Percentiles rank a stretch among this genome's conserved stretches.
Conservation (phyloP, 2,329 filamentous ascomycete genomes). For the Paraconiothyrium sp. region DNA sequence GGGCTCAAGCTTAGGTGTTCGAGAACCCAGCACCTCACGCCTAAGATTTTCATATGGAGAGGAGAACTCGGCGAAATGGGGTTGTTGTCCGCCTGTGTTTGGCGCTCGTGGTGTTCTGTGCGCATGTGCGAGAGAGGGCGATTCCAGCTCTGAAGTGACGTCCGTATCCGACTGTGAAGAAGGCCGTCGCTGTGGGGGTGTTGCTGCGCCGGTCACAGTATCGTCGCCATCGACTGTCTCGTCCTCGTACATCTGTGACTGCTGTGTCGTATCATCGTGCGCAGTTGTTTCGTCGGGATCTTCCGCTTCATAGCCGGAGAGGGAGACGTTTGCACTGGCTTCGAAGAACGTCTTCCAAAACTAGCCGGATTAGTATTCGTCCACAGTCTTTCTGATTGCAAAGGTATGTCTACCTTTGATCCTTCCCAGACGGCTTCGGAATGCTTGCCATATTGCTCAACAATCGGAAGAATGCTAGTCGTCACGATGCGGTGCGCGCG, state of each 20-base stretch:
- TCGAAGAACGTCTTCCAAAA: conserved; percentile 99
- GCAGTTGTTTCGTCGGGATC: conserved; percentile 66
- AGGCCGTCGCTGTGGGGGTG: conserved; percentile 48
- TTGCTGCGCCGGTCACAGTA: conserved; percentile 53
- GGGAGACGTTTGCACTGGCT: conserved; percentile 94
- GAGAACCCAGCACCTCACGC: conserved; percentile 65
- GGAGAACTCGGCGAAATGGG: conserved; percentile 70
- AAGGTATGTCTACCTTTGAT: conserved; percentile 72
- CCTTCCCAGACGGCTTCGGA: conserved; percentile 96
- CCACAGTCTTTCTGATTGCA: background rate
- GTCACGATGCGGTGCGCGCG: conserved; percentile 96
- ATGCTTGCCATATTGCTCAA: conserved; percentile 94
- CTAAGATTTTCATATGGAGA: conserved; percentile 81
- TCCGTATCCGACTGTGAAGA: conserved; percentile 49
- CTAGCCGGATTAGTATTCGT: conserved; percentile 55
- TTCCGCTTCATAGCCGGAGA: conserved; percentile 91
- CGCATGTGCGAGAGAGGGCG: conserved; percentile 58
- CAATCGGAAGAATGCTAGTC: conserved; percentile 87
- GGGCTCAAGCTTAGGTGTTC: conserved; percentile 40
- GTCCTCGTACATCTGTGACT: conserved; percentile 53
- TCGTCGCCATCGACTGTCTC: conserved; percentile 52
- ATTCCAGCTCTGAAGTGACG: conserved; percentile 75
- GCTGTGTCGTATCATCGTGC: conserved; percentile 50
- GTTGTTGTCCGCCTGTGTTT: conserved; percentile 37
- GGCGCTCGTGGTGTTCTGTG: conserved; percentile 69